These are phyloP conservation scores for Penicillium antarcticum DNA, from an alignment of 495 filamentous ascomycete species.

Conservation along the genomic window DNA sequence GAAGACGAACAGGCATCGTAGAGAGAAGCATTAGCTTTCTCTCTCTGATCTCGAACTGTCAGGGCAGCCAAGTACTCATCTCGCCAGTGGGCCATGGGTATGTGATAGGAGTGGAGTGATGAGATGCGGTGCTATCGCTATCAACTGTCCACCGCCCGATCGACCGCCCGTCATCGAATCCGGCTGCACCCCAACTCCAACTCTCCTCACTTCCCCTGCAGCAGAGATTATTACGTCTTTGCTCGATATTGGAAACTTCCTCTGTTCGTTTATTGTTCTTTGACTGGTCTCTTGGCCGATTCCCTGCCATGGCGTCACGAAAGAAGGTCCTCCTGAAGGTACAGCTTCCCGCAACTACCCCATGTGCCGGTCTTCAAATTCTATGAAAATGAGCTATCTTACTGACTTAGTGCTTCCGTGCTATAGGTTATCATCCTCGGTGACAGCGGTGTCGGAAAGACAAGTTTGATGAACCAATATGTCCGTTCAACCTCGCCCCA, in stretches of 20 bases:
- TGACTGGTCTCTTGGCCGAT: constrained; percentile 6
- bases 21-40: constrained; percentile 53
- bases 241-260: neutral
- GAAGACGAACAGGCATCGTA: constrained; percentile 55
- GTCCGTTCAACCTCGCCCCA: constrained; percentile 52
- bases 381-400: neutral
- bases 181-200: constrained; percentile 29
- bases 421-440: constrained; percentile 93
- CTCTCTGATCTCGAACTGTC: constrained; percentile 51
- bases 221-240: neutral
- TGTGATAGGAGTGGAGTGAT: constrained; percentile 16
- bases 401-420: constrained; percentile 4
- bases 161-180: constrained; percentile 38
- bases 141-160: constrained; percentile 30
- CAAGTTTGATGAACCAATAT: constrained; percentile 99
- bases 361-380: constrained; percentile 5
- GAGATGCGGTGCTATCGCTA: constrained; percentile 24
- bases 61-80: constrained; percentile 55
- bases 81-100: constrained; percentile 53
- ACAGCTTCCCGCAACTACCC: constrained; percentile 31
- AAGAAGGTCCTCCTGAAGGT: constrained; percentile 99
- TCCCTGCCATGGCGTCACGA: constrained; percentile 71
- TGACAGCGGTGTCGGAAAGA: constrained; percentile 98
- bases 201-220: constrained; percentile 16
- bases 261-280: constrained; percentile 1